Conservation (phyloP, 1,284 basidiomycete genomes). For the Leccinum angustisporum region DNA sequence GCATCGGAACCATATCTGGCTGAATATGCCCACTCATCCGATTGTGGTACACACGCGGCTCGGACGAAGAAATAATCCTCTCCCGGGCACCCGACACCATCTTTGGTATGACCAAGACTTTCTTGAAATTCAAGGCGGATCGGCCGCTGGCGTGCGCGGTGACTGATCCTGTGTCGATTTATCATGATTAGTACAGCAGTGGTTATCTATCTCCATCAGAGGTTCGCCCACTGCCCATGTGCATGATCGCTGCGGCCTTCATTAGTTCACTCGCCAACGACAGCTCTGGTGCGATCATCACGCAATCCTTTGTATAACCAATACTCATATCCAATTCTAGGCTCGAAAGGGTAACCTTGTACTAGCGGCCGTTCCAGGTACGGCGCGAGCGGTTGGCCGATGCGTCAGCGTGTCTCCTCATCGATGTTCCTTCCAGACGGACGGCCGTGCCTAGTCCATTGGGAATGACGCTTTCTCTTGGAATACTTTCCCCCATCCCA, state of each 20-base stretch:
- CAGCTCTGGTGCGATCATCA: conserved; percentile 15
- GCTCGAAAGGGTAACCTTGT: too few species aligned
- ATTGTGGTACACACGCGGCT: conserved; percentile 1
- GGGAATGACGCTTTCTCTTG: not conserved
- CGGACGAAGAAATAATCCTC: not conserved
- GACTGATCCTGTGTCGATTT: not conserved
- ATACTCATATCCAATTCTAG: conserved; percentile 3
- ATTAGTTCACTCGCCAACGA: not conserved
- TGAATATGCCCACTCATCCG: not conserved
- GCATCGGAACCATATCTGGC: not conserved
- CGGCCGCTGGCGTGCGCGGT: not conserved
- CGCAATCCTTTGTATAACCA: conserved; percentile 3
- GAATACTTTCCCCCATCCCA: not conserved
- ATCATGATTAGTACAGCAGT: not conserved
- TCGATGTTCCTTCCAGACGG: not conserved
- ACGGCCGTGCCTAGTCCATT: not conserved
- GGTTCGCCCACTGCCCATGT: not conserved
- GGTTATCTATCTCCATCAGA: conserved; percentile 12
- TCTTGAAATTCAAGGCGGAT: not conserved
- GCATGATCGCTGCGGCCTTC: not conserved
- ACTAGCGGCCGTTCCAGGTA: not conserved
- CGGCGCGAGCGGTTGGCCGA: not conserved
- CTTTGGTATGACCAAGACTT: not conserved
- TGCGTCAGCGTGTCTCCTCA: not conserved
- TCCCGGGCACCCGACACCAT: conserved; percentile 12